Conservation (phyloP, 139 green algal species). For the Tetradesmus obliquus region DNA sequence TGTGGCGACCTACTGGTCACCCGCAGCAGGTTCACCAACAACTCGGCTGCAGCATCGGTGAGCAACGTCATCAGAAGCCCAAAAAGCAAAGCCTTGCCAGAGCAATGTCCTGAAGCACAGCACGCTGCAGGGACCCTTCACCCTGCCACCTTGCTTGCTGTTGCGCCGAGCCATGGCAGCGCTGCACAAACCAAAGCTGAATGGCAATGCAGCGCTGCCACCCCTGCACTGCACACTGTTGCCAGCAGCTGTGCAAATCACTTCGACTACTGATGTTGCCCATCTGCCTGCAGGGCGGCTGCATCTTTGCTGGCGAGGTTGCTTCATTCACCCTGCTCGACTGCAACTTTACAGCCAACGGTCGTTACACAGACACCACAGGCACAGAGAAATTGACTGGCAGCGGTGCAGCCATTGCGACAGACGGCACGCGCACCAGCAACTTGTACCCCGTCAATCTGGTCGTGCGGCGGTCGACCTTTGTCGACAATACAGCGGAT, state of each 20-base stretch:
- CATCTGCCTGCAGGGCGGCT: neutral
- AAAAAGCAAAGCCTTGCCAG: too few species aligned
- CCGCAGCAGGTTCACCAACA: constrained; percentile 6
- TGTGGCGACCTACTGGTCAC: neutral
- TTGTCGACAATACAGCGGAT: neutral
- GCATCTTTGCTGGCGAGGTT: neutral
- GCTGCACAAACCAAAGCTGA: too few species aligned
- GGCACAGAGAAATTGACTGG: neutral
- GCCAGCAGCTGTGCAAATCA: too few species aligned
- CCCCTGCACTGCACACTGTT: too few species aligned
- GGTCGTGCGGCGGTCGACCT: neutral
- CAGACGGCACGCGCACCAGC: neutral
- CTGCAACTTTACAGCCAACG: neutral
- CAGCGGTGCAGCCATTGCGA: neutral
- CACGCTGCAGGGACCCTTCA: too few species aligned
- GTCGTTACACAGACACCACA: too few species aligned
- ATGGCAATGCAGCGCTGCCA: too few species aligned
- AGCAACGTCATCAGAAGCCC: neutral
- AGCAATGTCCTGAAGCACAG: too few species aligned
- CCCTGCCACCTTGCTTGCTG: too few species aligned
- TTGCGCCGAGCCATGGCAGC: too few species aligned
- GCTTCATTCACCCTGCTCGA: neutral
- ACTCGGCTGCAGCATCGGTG: neutral
- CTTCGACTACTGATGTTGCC: too few species aligned
- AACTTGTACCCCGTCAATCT: neutral